Evolutionary conservation across 768 basidiomycete species (phyloP).

Genomic region (Tremella mesenterica): DNA sequence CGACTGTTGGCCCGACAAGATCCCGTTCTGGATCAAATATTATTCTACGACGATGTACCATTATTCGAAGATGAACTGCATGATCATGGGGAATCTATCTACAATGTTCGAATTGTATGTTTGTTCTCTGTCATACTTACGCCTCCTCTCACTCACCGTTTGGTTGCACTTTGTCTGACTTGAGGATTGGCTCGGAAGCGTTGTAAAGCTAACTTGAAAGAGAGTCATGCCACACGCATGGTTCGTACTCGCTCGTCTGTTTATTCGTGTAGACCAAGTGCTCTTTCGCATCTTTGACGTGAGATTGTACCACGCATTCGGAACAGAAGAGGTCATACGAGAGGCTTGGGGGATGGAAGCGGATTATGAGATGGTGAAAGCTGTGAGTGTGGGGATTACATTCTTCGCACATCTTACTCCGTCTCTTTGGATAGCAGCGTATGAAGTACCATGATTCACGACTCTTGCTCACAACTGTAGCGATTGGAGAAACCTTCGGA

Average conservation of each 20-base stretch:
- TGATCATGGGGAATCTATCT: slow-evolving; percentile 82
- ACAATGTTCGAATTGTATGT: slow-evolving; percentile 77
- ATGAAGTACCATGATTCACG: background rate
- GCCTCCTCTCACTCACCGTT: background rate
- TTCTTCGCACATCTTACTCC: too few species aligned
- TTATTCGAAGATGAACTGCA: slow-evolving; percentile 94
- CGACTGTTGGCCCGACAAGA: slow-evolving; percentile 77
- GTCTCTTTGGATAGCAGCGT: slow-evolving; percentile 51
- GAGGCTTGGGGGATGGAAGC: slow-evolving; percentile 88
- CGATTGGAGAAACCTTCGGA: slow-evolving; percentile 51
- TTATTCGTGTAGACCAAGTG: slow-evolving; percentile 88
- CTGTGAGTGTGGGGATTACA: slow-evolving; percentile 56
- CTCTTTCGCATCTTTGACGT: slow-evolving; percentile 86
- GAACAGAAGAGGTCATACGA: slow-evolving; percentile 53
- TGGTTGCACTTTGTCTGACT: background rate
- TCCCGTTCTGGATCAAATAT: slow-evolving; percentile 56
- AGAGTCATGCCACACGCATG: slow-evolving; percentile 94
- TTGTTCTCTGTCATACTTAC: background rate
- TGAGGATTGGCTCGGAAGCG: background rate
- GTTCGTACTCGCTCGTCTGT: slow-evolving; percentile 81
- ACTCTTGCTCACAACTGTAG: slow-evolving; percentile 6
- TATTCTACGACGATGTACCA: slow-evolving; percentile 95
- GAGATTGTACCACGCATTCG: slow-evolving; percentile 77
- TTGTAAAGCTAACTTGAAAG: slow-evolving; percentile 47
- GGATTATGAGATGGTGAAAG: slow-evolving; percentile 68